Evolutionary conservation across 2,329 filamentous ascomycete genomes (phyloP).

Genomic region (Phyllosticta citrichinensis): DNA sequence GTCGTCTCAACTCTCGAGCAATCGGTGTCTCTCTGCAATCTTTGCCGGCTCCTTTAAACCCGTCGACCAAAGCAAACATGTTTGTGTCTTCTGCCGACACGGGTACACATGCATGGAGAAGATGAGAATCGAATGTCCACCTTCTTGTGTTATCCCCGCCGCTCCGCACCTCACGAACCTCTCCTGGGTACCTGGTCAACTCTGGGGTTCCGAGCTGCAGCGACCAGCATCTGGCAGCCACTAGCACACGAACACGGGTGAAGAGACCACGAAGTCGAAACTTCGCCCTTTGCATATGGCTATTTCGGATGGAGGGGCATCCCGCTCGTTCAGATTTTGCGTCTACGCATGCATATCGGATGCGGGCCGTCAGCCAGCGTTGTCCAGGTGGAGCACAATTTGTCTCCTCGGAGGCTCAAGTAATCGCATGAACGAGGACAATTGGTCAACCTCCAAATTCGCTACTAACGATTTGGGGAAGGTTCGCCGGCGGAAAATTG

Average conservation of each 20-base stretch:
- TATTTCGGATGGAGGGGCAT: neutral
- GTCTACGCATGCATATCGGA: neutral
- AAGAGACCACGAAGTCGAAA: neutral
- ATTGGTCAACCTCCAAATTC: neutral
- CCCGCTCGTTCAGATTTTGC: neutral
- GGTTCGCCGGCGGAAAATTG: neutral
- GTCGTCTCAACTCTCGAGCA: no score
- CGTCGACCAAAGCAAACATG: no score
- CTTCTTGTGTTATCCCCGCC: neutral
- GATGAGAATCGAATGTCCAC: no score
- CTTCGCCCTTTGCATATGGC: neutral
- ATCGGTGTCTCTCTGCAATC: no score
- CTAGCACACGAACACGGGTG: neutral
- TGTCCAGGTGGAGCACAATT: neutral
- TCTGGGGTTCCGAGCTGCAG: neutral
- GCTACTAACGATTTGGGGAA: neutral
- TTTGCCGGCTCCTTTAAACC: no score
- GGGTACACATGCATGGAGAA: no score
- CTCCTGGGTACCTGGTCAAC: neutral
- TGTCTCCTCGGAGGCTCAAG: neutral
- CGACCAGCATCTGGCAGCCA: neutral
- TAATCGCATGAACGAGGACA: neutral
- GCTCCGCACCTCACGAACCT: neutral
- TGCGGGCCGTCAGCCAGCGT: neutral
- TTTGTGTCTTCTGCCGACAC: no score